Percentiles rank a stretch among this genome's conserved stretches.
These are phyloP conservation scores for Solanum virginianum DNA, from an alignment of 257 asterid genomes.

Conservation along the genomic window DNA sequence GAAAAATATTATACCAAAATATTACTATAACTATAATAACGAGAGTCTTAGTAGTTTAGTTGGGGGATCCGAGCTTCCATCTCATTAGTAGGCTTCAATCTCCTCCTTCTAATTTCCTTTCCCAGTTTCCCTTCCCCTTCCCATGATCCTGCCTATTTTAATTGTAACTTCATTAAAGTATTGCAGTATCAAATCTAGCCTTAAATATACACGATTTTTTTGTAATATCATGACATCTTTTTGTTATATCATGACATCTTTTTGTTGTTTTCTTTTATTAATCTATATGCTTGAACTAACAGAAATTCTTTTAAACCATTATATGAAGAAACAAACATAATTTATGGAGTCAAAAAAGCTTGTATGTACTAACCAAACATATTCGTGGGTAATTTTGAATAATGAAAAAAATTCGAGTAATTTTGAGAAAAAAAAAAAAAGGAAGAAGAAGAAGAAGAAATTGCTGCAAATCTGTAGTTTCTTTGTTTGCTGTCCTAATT, in stretches of 20 bases:
- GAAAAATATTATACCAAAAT: too few species aligned
- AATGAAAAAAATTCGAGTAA: neutral
- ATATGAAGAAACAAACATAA: neutral
- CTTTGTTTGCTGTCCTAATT: neutral
- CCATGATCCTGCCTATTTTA: neutral
- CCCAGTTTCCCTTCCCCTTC: neutral
- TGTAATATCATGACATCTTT: neutral
- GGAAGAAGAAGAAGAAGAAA: neutral
- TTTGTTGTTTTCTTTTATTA: neutral
- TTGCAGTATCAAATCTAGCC: neutral
- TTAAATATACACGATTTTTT: neutral
- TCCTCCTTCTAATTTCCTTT: neutral
- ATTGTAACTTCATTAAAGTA: neutral
- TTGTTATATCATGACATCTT: neutral
- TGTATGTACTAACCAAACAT: neutral
- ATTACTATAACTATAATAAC: too few species aligned
- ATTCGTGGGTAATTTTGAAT: neutral
- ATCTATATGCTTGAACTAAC: neutral
- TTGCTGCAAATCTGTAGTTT: neutral
- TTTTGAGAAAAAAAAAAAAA: too few species aligned
- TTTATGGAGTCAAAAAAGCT: neutral
- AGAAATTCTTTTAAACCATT: neutral
- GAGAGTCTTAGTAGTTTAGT: fast-evolving
- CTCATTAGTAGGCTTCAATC: neutral
- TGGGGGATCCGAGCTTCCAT: neutral